Percentiles rank a stretch among this genome's conserved stretches.
Evolutionary conservation across 2,329 filamentous ascomycete species (phyloP).

Genomic region (Pseudogymnoascus sp.): DNA sequence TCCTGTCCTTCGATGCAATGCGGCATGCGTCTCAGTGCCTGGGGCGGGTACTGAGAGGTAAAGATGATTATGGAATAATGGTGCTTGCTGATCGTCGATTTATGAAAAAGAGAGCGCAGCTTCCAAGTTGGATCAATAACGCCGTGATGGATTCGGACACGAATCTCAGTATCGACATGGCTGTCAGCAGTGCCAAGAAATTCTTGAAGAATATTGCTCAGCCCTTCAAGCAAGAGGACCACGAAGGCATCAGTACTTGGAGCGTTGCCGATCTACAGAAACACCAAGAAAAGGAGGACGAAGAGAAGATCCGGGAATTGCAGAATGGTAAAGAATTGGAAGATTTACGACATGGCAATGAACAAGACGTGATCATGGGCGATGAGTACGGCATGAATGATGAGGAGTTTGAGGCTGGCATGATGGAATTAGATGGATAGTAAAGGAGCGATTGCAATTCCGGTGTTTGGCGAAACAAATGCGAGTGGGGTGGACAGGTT

Average conservation of each 20-base stretch:
- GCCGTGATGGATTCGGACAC: slow-evolving; percentile 77
- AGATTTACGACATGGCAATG: slow-evolving; percentile 19
- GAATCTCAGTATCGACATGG: slow-evolving; percentile 93
- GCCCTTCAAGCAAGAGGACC: slow-evolving; percentile 72
- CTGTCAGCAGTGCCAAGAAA: slow-evolving; percentile 77
- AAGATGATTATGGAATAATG: slow-evolving; percentile 99
- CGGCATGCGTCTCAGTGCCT: slow-evolving; percentile 96
- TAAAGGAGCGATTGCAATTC: slow-evolving; percentile 1
- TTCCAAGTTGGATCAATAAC: slow-evolving; percentile 95
- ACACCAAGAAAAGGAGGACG: slow-evolving; percentile 69
- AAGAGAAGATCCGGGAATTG: slow-evolving; percentile 59
- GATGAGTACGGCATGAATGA: slow-evolving; percentile 29
- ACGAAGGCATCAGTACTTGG: slow-evolving; percentile 93
- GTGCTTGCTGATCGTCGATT: slow-evolving; percentile 91
- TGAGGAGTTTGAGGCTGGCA: slow-evolving; percentile 40
- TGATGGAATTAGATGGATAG: slow-evolving; percentile 41
- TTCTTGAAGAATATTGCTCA: slow-evolving; percentile 90
- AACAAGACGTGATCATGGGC: slow-evolving; percentile 13
- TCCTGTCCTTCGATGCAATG: slow-evolving; percentile 98
- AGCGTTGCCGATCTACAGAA: slow-evolving; percentile 67
- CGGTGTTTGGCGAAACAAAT: slow-evolving; percentile 1
- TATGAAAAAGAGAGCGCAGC: slow-evolving; percentile 79
- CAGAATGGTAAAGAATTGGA: slow-evolving; percentile 38
- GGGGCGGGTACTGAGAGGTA: slow-evolving; percentile 86
- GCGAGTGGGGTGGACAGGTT: neutral